Evolutionary conservation across 371 early-diverging fungal species (phyloP), one percentile per base, ranked within the genome.

Genomic region (Haplosporangium sp.): DNA sequence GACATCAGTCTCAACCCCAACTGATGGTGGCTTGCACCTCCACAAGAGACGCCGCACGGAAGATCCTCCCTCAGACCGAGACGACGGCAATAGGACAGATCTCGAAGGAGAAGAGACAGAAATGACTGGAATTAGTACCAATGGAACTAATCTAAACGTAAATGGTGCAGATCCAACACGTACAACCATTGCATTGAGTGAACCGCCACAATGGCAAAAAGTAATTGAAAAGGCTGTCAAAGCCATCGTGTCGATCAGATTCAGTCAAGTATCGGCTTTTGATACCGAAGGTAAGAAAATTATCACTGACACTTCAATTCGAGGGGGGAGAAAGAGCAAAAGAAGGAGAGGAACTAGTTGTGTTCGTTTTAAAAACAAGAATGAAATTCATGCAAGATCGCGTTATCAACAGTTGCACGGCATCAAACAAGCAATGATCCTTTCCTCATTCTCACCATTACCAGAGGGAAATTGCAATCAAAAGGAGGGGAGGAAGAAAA

Each of bases 241-340:
- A 68, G 89, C 95, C 39, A 92, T 97, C 67, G 94, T 94, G 13
- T 89, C 93, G 61, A 87, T 92, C 77, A 77, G 93, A 7, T 93
- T 93, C 83, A 88, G 90, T 65, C 93, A 93, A 71, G 91, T 92
- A 4, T 85, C 92, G 15, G 89, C 94, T 9, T 92, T 95, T 84
- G 93, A 93, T 83, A 94, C 96, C 17, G 94, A 97, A 88, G 76
- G 85, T 85, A 77, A 76, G 19, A n/a, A 17, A 52, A 13, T 44
- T 44, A 8, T 44, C 44, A 53, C 0, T 17, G 7, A 11, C n/a
- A 53, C 11, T 2, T 39, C 37, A 8, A 45, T 27, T 7, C 47
- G 44, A 45, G 7, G 10, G 58, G 39, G 27, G 27, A 27, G 27
- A 27, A 27, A 27, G 27, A 27, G 27, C 27, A 27, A 27, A 44